phyloP scores from a whole-genome alignment of 2,329 filamentous ascomycete species.

The Aureobasidium melanogenum region DNA sequence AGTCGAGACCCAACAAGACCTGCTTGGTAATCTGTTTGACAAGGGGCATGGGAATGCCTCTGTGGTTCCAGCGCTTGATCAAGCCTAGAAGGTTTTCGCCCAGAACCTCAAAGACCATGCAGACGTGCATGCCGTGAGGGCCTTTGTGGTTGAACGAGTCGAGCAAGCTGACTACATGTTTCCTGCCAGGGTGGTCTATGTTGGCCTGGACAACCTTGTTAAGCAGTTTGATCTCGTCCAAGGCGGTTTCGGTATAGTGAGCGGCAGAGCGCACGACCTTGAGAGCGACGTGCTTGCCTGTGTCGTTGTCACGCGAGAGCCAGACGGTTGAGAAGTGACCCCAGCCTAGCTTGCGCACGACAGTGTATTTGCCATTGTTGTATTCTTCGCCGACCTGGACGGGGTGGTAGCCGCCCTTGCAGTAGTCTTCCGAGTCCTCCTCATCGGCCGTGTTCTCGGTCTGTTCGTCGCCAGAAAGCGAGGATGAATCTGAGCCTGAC shows the following conservation, averaged over 20 bases:
- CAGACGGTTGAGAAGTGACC: conserved; percentile 98
- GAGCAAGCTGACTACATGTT: conserved; percentile 89
- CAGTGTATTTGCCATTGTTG: conserved; percentile 93
- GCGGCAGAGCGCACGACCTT: conserved; percentile 97
- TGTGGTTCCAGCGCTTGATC: conserved; percentile 98
- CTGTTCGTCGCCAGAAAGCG: conserved; percentile 66
- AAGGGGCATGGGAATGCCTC: conserved; percentile 89
- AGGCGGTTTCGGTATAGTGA: conserved; percentile 96
- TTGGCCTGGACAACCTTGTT: conserved; percentile 96
- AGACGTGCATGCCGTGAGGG: conserved; percentile 91
- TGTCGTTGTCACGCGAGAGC: conserved; percentile 73
- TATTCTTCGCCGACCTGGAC: conserved; percentile 92
- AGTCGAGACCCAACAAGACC: conserved; percentile 88
- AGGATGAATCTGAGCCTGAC: conserved; percentile 63
- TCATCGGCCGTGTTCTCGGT: conserved; percentile 93
- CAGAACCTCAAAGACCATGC: conserved; percentile 98
- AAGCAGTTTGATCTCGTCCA: conserved; percentile 97
- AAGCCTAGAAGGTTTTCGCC: conserved; percentile 90
- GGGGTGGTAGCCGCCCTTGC: conserved; percentile 96
- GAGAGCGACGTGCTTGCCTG: conserved; percentile 87
- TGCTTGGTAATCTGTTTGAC: conserved; percentile 99
- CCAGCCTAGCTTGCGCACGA: conserved; percentile 95
- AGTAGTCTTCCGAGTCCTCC: conserved; percentile 98
- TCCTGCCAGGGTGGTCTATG: conserved; percentile 84
- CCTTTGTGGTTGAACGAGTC: conserved; percentile 98